Evolutionary conservation across 75 land plant genomes (phyloP).

Genomic region (Ceratopteris richardii): DNA sequence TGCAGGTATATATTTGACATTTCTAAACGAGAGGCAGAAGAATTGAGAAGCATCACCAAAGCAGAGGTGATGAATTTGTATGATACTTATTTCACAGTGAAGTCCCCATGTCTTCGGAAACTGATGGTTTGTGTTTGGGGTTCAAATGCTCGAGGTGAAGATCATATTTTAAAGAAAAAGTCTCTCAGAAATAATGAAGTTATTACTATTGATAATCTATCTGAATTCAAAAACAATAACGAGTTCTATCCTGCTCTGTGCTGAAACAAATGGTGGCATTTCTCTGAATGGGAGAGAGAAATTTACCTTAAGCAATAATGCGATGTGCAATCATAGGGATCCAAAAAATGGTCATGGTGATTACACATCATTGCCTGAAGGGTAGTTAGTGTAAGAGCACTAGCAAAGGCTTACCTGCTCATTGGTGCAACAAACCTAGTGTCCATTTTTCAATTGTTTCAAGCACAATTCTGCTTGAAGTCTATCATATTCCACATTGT

Average conservation of each 20-base stretch:
- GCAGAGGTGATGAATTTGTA: conserved; percentile 61
- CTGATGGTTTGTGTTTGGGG: conserved; percentile 82
- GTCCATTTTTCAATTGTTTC: too few species aligned
- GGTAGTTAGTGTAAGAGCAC: too few species aligned
- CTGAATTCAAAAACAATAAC: conserved; percentile 31
- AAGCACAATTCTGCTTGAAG: too few species aligned
- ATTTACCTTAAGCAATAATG: too few species aligned
- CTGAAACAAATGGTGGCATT: too few species aligned
- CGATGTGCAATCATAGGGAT: too few species aligned
- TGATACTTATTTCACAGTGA: conserved; percentile 34
- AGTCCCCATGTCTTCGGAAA: conserved; percentile 48
- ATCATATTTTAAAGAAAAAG: conserved; percentile 15
- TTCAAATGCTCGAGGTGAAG: conserved; percentile 42
- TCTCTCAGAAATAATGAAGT: background rate
- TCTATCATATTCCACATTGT: too few species aligned
- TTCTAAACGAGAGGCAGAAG: conserved; percentile 63
- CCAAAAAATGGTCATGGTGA: too few species aligned
- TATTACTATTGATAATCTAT: conserved; percentile 35
- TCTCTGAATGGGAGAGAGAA: too few species aligned
- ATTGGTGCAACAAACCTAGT: too few species aligned
- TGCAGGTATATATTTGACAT: conserved; percentile 80
- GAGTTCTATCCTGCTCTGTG: conserved; percentile 53
- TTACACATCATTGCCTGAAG: too few species aligned
- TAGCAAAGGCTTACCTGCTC: too few species aligned
- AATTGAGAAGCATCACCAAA: conserved; percentile 46